phyloP scores from a whole-genome alignment of 306 rosid species.

The Crataegus laevigata region DNA sequence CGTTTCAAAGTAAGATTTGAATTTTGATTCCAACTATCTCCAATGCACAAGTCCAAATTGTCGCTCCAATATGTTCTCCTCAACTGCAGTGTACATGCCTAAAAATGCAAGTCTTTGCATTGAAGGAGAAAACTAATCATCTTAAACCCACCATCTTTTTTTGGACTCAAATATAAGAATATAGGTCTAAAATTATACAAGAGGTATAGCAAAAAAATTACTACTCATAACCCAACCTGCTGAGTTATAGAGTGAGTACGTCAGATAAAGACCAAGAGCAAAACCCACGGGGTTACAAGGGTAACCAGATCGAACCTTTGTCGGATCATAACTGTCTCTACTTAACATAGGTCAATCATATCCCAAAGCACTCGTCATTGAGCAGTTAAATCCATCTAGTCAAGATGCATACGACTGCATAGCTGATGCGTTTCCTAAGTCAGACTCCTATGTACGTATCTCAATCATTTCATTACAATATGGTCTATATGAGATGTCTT shows the following conservation, averaged over 20 bases:
- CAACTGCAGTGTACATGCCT: too few relatives aligned
- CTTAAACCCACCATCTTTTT: too few relatives aligned
- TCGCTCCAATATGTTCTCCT: too few relatives aligned
- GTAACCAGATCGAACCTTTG: slow-evolving; percentile 28
- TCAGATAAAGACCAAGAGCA: slow-evolving; percentile 26
- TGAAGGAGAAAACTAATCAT: too few relatives aligned
- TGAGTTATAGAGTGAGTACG: slow-evolving; percentile 36
- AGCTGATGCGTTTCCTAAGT: slow-evolving; percentile 22
- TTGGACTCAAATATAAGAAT: too few relatives aligned
- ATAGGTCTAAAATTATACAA: too few relatives aligned
- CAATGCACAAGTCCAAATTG: too few relatives aligned
- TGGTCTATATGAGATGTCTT: not conserved
- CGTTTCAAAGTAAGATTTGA: too few relatives aligned
- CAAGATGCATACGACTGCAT: slow-evolving; percentile 51
- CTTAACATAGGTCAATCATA: not conserved
- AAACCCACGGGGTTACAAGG: slow-evolving; percentile 25
- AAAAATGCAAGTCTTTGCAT: too few relatives aligned
- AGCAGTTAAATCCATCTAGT: slow-evolving; percentile 37
- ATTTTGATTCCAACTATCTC: too few relatives aligned
- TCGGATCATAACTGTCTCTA: slow-evolving; percentile 12
- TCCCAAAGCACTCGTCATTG: slow-evolving; percentile 17
- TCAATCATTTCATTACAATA: slow-evolving; percentile 14
- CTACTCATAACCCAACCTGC: slow-evolving; percentile 51
- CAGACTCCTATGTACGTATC: slow-evolving; percentile 20
- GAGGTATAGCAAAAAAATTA: not conserved